These are phyloP conservation scores for Venturia effusa DNA, from an alignment of 2,329 filamentous ascomycete genomes.

Conservation along the genomic window DNA sequence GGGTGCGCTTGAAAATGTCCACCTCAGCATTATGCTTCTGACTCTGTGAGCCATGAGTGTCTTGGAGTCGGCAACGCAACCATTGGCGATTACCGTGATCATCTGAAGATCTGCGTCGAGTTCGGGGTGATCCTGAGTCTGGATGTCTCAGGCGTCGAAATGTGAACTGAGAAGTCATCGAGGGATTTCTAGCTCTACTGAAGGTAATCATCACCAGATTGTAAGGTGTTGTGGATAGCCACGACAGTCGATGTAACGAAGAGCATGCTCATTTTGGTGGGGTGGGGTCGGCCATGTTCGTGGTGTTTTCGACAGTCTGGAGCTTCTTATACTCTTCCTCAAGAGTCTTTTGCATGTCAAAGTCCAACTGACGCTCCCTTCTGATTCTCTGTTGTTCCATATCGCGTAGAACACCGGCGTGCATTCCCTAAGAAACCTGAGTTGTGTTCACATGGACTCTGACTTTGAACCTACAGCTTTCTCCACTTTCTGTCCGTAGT, in stretches of 20 bases:
- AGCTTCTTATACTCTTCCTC: conserved; percentile 85
- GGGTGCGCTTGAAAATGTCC: neutral
- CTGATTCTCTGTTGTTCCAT: conserved; percentile 90
- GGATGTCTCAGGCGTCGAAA: too few relatives aligned
- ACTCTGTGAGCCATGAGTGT: neutral
- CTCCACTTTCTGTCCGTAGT: conserved; percentile 78
- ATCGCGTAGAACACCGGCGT: conserved; percentile 84
- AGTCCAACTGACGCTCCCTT: conserved; percentile 82
- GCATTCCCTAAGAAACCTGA: conserved; percentile 62
- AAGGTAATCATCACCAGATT: neutral
- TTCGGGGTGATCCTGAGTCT: too few relatives aligned
- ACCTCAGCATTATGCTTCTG: neutral
- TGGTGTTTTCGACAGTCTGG: conserved; percentile 53
- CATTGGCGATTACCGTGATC: neutral
- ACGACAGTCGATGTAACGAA: too few relatives aligned
- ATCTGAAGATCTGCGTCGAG: too few relatives aligned
- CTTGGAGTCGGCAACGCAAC: neutral
- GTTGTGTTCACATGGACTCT: neutral
- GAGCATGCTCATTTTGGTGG: neutral
- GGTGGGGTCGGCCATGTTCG: neutral
- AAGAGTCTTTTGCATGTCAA: conserved; percentile 77
- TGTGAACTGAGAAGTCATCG: neutral
- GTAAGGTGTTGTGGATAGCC: neutral
- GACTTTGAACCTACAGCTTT: conserved; percentile 53
- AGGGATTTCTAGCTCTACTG: neutral